phyloP scores from a whole-genome alignment of 208 protist species.

The Sergeia podlipaevii region DNA sequence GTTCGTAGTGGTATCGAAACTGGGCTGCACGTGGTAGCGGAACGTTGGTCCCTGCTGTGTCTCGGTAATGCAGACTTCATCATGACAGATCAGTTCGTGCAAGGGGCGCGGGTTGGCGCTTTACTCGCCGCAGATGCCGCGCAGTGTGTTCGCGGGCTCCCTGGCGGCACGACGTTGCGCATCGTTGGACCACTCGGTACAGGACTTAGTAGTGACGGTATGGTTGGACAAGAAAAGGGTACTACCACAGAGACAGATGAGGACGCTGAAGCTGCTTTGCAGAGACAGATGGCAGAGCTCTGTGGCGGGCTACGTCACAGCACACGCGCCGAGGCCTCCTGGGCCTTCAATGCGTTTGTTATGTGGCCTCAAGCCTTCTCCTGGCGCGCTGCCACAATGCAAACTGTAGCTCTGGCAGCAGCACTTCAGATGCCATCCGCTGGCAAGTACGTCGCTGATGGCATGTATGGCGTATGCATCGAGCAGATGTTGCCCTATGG shows the following conservation, averaged over 20 bases:
- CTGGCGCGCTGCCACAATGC: neutral
- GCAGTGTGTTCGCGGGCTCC: conserved; percentile 9
- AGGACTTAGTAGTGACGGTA: no score
- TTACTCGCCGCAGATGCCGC: conserved; percentile 14
- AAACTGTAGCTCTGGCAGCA: no score
- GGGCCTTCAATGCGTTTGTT: conserved; percentile 14
- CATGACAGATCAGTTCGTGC: conserved; percentile 21
- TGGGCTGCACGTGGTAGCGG: conserved; percentile 13
- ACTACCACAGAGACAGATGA: neutral
- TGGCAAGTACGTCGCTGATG: conserved; percentile 38
- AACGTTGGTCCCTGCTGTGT: conserved; percentile 32
- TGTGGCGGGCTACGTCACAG: conserved; percentile 12
- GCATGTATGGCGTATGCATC: conserved; percentile 36
- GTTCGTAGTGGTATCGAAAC: no score
- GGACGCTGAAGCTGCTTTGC: no score
- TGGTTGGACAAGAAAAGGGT: no score
- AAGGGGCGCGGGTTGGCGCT: conserved; percentile 3
- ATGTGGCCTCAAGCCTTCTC: conserved; percentile 16
- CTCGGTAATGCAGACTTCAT: conserved; percentile 17
- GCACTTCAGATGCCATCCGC: conserved; percentile 27
- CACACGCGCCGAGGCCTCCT: conserved; percentile 5
- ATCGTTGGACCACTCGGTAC: conserved; percentile 13
- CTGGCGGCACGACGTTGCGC: conserved; percentile 15
- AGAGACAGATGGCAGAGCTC: neutral
- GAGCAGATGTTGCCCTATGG: conserved; percentile 28